Base-by-base conservation (phyloP, 495 filamentous ascomycete species). In the Penicillium flavigenum region DNA sequence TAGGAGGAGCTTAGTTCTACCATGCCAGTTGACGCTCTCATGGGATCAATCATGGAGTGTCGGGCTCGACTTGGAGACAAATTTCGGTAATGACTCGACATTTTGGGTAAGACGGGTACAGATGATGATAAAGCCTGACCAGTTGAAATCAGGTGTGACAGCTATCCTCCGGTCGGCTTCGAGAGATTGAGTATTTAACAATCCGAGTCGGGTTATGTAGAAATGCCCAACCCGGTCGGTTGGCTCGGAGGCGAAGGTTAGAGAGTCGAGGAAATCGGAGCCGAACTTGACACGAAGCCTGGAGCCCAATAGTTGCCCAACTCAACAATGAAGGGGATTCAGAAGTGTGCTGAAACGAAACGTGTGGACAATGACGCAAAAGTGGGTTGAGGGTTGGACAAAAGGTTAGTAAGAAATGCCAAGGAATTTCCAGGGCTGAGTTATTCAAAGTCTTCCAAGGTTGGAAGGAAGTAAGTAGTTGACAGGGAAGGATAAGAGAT, bases 21-120 rank as follows among this genome's bases (percentile, higher is more conserved):
- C 34, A 69, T 79, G 26, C 76, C 77, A n/a, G 77, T 80, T 14
- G 77, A 80, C 17, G 77, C 74, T 20, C 77, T 71, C 68, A 77
- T 70, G 14, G 77, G 72, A 46, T 79, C 76, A 20, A 65, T 57
- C 57, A 75, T 38, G 52, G 58, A 48, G 27, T 63, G 49, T 29
- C 74, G 70, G 38, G 67, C 65, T 51, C 64, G 66, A 22, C 60
- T 61, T 9, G 77, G 75, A 27, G 77, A 79, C 12, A 70, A 47
- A 34, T 34, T 60, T 10, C 66, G 66, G 36, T 67, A 48, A 47
- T 63, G 51, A 32, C 24, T 61, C 27, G 64, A 62, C 64, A 67
- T 67, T 2, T 11, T 53, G 34, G 3, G 14, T 6, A 9, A 5
- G 41, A 31, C 3, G 54, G 12, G 17, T 42, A 4, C 16, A 36